Evolutionary conservation across 495 filamentous ascomycete species (phyloP), one percentile per base, ranked within the genome.

Genomic region (Penicillium taxi): DNA sequence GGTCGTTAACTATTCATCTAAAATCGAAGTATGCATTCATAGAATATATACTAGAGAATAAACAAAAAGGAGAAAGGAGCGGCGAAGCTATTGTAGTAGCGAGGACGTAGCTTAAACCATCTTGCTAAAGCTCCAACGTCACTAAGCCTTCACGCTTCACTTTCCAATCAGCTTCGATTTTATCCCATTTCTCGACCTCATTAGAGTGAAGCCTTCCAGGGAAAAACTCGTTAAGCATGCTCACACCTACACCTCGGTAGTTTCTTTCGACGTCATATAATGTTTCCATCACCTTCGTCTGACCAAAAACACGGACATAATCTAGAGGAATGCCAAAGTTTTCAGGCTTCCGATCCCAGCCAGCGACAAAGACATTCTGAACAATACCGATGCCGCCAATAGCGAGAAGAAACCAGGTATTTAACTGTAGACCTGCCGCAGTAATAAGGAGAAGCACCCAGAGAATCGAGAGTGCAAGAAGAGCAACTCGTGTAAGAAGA

Each of bases 361-460:
- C 63, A 0, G 66, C 67, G 1, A 64, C 52, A 25, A 61, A 46
- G 4, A 59, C 38, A 32, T 69, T 73, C 29, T 73, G 70, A 9
- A 70, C 36, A 47, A 68, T 73, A 6, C 70, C 66, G 9, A 72
- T 34, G 1, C 42, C 61, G 0, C 67, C 66, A 6, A 71, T 52
- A 4, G 48, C 61, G 15, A 73, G 39, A 2, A 73, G 44, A 41
- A 49, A 70, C 68, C 67, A 73, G 0, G 59, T 54, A 24, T 69
- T 40, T 5, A 41, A 12, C 22, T 44, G 43, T 2, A 70, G 8
- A 2, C 57, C 67, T 3, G 57, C 41, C 5, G 48, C 52, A 4
- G 50, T 56, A 32, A 72, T 58, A 9, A 72, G 55, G 6, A 71
- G 49, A 3, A 49, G 28, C 5, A 65, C 38, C 64, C 64, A 72